A percentile compares a stretch with the other conserved stretches of the same genome.
Evolutionary conservation across 116 monocot species (phyloP).

Genomic region (Cymodocea nodosa): DNA sequence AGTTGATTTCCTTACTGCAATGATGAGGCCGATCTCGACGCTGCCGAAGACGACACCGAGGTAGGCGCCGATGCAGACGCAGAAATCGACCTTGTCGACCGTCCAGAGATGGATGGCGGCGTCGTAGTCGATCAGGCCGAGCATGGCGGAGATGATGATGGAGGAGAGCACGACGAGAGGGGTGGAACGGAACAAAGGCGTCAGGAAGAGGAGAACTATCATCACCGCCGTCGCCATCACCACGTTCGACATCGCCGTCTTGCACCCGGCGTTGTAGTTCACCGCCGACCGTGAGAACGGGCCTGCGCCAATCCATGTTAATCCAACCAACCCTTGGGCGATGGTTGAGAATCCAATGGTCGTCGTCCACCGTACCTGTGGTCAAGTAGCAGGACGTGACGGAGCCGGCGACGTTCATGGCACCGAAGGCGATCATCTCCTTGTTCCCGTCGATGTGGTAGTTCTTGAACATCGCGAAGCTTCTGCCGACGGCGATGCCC

Average conservation of each 20-base stretch:
- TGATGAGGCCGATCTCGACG: slow-evolving; percentile 61
- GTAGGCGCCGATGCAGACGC: slow-evolving; percentile 60
- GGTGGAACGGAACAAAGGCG: slow-evolving; percentile 81
- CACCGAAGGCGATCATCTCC: slow-evolving; percentile 88
- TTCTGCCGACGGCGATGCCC: slow-evolving; percentile 84
- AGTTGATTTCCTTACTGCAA: slow-evolving; percentile 20
- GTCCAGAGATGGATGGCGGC: slow-evolving; percentile 66
- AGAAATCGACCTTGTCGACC: slow-evolving; percentile 88
- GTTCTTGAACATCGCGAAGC: slow-evolving; percentile 92
- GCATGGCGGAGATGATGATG: slow-evolving; percentile 76
- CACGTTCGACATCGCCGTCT: slow-evolving; percentile 71
- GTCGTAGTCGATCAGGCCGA: slow-evolving; percentile 71
- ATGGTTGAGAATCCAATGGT: too few species aligned
- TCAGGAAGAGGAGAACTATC: slow-evolving; percentile 71
- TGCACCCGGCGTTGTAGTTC: slow-evolving; percentile 89
- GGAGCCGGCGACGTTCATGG: slow-evolving; percentile 85
- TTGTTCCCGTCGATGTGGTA: slow-evolving; percentile 96
- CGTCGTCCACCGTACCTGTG: too few species aligned
- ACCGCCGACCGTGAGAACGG: slow-evolving; percentile 81
- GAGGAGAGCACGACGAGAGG: slow-evolving; percentile 74
- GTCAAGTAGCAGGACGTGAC: slow-evolving; percentile 83
- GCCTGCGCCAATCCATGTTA: slow-evolving; percentile 13
- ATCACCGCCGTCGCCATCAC: slow-evolving; percentile 77
- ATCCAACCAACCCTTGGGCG: too few species aligned
- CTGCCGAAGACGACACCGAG: slow-evolving; percentile 80